A percentile compares a stretch with the other conserved stretches of the same genome.
phyloP scores from a whole-genome alignment of 2,329 filamentous ascomycete species.

The Aspergillus bombycis region DNA sequence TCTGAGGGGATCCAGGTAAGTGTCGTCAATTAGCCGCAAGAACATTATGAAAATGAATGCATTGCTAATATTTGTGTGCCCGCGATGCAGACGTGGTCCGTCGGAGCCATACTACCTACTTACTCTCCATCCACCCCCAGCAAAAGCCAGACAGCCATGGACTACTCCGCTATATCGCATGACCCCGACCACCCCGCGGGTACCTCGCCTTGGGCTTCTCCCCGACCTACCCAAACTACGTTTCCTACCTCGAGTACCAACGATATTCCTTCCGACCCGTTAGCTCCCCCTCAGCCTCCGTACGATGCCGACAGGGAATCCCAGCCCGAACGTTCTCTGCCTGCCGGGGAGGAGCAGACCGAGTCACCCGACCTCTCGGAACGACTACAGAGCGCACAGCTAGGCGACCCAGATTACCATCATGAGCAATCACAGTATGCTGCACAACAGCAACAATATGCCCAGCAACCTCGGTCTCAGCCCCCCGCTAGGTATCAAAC shows the following conservation, averaged over 20 bases:
- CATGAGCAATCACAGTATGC: slow-evolving; percentile 43
- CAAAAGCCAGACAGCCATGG: slow-evolving; percentile 52
- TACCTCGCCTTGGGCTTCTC: slow-evolving; percentile 66
- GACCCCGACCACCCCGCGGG: slow-evolving; percentile 63
- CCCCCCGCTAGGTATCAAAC: slow-evolving; percentile 54
- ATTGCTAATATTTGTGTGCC: slow-evolving; percentile 17
- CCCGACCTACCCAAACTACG: slow-evolving; percentile 52
- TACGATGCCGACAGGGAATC: slow-evolving; percentile 29
- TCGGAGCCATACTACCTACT: slow-evolving; percentile 21
- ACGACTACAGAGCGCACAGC: slow-evolving; percentile 44
- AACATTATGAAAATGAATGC: background rate
- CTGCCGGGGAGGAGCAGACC: slow-evolving; percentile 21
- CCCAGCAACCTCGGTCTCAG: slow-evolving; percentile 45
- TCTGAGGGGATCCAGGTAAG: slow-evolving; percentile 23
- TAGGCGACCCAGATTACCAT: slow-evolving; percentile 40
- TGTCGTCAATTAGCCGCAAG: background rate
- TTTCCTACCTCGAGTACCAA: slow-evolving; percentile 38
- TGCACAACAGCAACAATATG: slow-evolving; percentile 40
- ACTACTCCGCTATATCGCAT: slow-evolving; percentile 63
- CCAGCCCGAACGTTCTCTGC: slow-evolving; percentile 21
- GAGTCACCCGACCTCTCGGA: slow-evolving; percentile 51
- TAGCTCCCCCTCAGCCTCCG: slow-evolving; percentile 41
- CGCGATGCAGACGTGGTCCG: slow-evolving; percentile 24
- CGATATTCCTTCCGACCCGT: slow-evolving; percentile 47
- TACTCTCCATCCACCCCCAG: slow-evolving; percentile 16